Conservation (phyloP, 148 eudicot species). For the Vaccinium macrocarpon region DNA sequence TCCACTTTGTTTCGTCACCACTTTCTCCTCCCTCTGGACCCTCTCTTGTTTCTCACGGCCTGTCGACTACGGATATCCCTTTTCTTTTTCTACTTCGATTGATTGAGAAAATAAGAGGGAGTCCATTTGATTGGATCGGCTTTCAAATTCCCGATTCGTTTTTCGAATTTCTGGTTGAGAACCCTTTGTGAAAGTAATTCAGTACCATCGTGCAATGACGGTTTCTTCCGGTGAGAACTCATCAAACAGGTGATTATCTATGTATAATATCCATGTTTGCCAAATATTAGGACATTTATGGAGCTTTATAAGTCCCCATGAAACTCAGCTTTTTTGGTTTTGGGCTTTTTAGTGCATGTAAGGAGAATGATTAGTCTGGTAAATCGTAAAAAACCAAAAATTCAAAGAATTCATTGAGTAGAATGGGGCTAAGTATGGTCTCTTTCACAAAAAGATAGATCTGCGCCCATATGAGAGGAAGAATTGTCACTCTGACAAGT, state of each 20-base stretch:
- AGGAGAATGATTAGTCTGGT: no score
- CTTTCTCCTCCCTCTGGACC: neutral
- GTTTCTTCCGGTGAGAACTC: slow-evolving; percentile 27
- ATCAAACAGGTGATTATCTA: slow-evolving; percentile 24
- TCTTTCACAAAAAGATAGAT: neutral
- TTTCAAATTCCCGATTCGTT: neutral
- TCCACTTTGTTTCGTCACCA: neutral
- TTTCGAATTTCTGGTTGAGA: neutral
- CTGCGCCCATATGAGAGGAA: neutral
- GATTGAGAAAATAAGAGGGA: no score
- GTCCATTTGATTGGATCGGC: neutral
- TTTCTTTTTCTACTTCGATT: no score
- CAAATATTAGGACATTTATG: neutral
- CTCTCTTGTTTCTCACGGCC: no score
- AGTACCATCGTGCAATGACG: slow-evolving; percentile 25
- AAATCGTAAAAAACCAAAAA: no score
- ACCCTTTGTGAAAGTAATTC: neutral
- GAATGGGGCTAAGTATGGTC: neutral
- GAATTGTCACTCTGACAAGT: neutral
- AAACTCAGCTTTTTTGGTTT: no score
- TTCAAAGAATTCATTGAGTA: no score
- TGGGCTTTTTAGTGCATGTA: no score
- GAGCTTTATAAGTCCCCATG: neutral
- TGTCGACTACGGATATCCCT: no score
- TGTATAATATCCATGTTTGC: neutral